Evolutionary conservation across 352 stramenopile species (phyloP).

Genomic region (Pythium aquatile): DNA sequence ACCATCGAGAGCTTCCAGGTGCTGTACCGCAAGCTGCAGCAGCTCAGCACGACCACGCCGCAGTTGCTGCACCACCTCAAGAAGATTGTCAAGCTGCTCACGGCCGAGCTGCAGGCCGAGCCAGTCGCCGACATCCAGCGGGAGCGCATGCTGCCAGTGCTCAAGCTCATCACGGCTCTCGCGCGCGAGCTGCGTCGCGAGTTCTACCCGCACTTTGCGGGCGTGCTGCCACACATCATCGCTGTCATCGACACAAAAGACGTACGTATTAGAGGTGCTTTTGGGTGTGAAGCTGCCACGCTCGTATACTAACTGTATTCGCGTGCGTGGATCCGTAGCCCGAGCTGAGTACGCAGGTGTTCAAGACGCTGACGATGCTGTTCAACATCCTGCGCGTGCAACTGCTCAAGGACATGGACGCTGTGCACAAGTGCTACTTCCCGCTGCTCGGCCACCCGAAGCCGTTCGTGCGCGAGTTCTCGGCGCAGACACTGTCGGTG

Average conservation of each 20-base stretch:
- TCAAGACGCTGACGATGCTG: conserved; percentile 89
- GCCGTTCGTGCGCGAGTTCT: conserved; percentile 89
- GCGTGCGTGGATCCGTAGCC: conserved; percentile 35
- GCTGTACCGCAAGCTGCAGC: conserved; percentile 66
- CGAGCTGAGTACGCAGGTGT: conserved; percentile 88
- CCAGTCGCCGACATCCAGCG: conserved; percentile 59
- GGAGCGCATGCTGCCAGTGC: conserved; percentile 65
- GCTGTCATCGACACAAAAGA: conserved; percentile 85
- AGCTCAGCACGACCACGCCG: conserved; percentile 76
- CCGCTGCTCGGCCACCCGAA: conserved; percentile 80
- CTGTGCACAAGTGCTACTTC: conserved; percentile 91
- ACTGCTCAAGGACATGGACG: conserved; percentile 86
- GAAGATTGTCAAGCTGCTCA: conserved; percentile 66
- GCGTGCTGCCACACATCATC: conserved; percentile 60
- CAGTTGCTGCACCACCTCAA: conserved; percentile 80
- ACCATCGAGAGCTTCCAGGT: conserved; percentile 82
- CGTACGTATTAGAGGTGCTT: conserved; percentile 32
- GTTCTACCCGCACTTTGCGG: conserved; percentile 84
- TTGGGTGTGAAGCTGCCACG: neutral
- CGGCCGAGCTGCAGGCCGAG: conserved; percentile 53
- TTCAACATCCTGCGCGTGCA: conserved; percentile 86
- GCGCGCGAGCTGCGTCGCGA: conserved; percentile 81
- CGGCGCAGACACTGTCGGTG: conserved; percentile 82
- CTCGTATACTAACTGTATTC: neutral
- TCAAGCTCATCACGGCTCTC: conserved; percentile 82